A percentile compares a stretch with the other conserved stretches of the same genome.
Evolutionary conservation across 2,329 filamentous ascomycete genomes (phyloP).

Genomic region (Helicocarpus griseus): DNA sequence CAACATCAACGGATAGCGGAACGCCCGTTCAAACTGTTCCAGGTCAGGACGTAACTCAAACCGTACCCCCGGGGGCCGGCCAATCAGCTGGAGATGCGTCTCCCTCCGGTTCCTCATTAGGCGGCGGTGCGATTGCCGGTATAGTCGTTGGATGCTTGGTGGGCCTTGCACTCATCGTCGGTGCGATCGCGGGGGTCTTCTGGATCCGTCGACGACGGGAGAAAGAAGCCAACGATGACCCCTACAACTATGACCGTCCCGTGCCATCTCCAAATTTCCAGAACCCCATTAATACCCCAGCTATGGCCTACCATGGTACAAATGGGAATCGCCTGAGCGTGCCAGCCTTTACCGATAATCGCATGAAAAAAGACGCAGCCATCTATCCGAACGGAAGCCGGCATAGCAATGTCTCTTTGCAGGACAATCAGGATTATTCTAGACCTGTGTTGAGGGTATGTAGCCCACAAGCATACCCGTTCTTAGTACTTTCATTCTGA

Average conservation of each 20-base stretch:
- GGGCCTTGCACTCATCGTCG: conserved; percentile 28
- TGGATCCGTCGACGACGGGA: conserved; percentile 27
- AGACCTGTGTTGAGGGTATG: conserved; percentile 35
- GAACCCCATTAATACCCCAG: conserved; percentile 1
- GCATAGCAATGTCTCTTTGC: conserved; percentile 36
- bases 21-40: conserved; percentile 11
- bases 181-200: conserved; percentile 30
- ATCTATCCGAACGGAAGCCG: conserved; percentile 33
- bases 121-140: conserved; percentile 35
- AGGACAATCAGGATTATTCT: conserved; percentile 41
- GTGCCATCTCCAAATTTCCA: conserved; percentile 12
- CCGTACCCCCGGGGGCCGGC: conserved; percentile 12
- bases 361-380: conserved; percentile 33
- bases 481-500: background rate
- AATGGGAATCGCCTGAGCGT: conserved; percentile 9
- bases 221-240: conserved; percentile 5
- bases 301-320: conserved; percentile 2
- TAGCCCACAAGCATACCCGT: conserved; percentile 1
- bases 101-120: conserved; percentile 20
- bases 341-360: conserved; percentile 33
- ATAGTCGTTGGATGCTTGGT: conserved; percentile 34
- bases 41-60: conserved; percentile 16
- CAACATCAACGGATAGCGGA: conserved; percentile 7
- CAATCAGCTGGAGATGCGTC: conserved; percentile 12
- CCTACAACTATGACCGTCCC: conserved; percentile 13